A percentile compares a stretch with the other conserved stretches of the same genome.
Conservation (phyloP, 257 asterid genomes). For the Plantago ovata region DNA sequence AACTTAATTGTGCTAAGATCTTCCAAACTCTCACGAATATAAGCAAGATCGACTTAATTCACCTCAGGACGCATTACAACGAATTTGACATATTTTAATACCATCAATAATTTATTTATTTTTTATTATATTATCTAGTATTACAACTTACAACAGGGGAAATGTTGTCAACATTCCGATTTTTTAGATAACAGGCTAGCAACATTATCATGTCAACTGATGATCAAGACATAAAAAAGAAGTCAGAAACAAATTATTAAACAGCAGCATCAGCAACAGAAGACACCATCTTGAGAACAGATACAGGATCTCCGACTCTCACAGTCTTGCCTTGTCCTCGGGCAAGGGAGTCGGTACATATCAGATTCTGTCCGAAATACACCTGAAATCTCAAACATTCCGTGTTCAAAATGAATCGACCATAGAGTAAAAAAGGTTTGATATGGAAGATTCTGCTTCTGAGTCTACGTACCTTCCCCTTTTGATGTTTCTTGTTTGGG, state of each 20-base stretch:
- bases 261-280: slow-evolving; percentile 30
- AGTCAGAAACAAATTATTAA: neutral
- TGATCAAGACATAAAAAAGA: too few species aligned
- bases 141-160: neutral
- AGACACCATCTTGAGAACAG: slow-evolving; percentile 27
- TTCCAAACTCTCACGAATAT: too few species aligned
- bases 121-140: too few species aligned
- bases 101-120: too few species aligned
- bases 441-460: neutral
- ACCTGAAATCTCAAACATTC: slow-evolving; percentile 30
- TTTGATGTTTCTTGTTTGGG: slow-evolving; percentile 41
- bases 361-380: slow-evolving; percentile 53
- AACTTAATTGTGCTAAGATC: too few species aligned
- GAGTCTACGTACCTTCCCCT: slow-evolving; percentile 34
- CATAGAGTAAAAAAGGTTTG: neutral
- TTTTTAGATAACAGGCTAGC: neutral
- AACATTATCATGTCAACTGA: too few species aligned
- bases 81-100: too few species aligned
- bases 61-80: too few species aligned
- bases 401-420: neutral
- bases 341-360: slow-evolving; percentile 27
- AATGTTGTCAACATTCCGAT: neutral
- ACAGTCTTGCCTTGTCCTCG: slow-evolving; percentile 26
- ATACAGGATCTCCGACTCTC: slow-evolving; percentile 41
- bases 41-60: too few species aligned